Evolutionary conservation across 1,284 basidiomycete species (phyloP).

Genomic region (Porogramme epimiltina): DNA sequence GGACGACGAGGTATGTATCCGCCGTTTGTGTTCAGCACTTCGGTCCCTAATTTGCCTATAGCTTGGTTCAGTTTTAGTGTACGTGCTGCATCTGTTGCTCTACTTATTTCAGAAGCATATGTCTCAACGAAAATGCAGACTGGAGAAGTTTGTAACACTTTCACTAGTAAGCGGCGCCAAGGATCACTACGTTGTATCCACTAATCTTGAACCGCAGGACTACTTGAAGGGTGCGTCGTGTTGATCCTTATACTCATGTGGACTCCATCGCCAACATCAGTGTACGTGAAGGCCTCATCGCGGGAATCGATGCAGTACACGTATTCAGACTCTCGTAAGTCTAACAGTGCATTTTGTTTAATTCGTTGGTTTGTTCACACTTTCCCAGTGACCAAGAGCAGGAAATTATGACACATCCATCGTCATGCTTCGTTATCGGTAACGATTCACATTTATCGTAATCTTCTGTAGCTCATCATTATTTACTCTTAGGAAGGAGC

Average conservation of each 20-base stretch:
- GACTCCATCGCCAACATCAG: not conserved
- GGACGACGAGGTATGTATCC: conserved; percentile 42
- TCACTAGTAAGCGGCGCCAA: conserved; percentile 42
- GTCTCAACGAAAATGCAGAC: conserved; percentile 37
- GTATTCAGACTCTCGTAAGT: conserved; percentile 57
- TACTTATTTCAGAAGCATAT: not conserved
- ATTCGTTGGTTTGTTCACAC: not conserved
- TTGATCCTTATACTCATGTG: not conserved
- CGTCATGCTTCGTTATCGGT: conserved; percentile 71
- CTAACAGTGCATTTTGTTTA: not conserved
- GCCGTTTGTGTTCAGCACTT: not conserved
- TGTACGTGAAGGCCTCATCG: conserved; percentile 39
- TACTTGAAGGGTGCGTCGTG: conserved; percentile 49
- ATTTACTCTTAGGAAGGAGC: not conserved
- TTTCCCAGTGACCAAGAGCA: conserved; percentile 52
- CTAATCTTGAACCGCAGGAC: conserved; percentile 30
- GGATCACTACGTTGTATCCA: too few species aligned
- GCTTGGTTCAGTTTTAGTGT: not conserved
- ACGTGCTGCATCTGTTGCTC: not conserved
- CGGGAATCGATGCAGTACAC: conserved; percentile 46
- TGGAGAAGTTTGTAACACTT: conserved; percentile 61
- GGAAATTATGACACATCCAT: conserved; percentile 56
- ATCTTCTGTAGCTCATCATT: too few species aligned
- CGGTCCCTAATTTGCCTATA: not conserved
- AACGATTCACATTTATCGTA: not conserved